Base-by-base conservation (phyloP, 768 basidiomycete species). In the Russula griseocarnosa region DNA sequence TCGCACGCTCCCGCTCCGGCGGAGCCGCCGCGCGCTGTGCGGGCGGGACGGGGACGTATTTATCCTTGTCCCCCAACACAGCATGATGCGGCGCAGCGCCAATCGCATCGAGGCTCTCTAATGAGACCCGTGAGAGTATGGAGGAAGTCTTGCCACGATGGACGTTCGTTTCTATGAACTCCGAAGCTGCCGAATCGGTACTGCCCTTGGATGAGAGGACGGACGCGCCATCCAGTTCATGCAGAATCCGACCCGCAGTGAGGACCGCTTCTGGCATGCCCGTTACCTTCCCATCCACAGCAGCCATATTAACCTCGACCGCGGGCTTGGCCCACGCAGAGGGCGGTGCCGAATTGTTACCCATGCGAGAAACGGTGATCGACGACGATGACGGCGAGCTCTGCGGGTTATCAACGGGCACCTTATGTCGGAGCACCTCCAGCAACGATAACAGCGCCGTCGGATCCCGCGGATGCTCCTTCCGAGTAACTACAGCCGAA, bases 381-480 rank as follows among this genome's bases (percentile, higher is more conserved):
- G 72, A 46, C 13, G 66, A 58, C 9, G 75, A 72, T 10, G 71
- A 70, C 14, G 70, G 61, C 3, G 67, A 55, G 6, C 68, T 62
- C 49, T 55, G 64, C 9, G 69, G 52, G 11, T 62, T 63, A 36
- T 81, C 81, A 13, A 71, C 69, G 5, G 80, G 77, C 0, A 76
- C 72, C 66, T 82, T 83, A 61, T 84, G 81, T 14, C 86, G 78
- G 6, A 89, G 73, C 10, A 87, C 86, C 36, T 86, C 86, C 1
- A 85, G 77, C 14, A 90, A 75, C 0, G 83, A 81, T 7, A 87
- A 73, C 0, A 88, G 69, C 1, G 82, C 80, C 0, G 85, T 78
- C 0, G 80, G 77, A 66, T 89, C 88, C 20, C 82, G 79, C 0
- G 84, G 81, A 66, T 86, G 81, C 62, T 86, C 85, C 69, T 84